Conservation (phyloP, 768 basidiomycete species). For the Boletus vinaceobasis region DNA sequence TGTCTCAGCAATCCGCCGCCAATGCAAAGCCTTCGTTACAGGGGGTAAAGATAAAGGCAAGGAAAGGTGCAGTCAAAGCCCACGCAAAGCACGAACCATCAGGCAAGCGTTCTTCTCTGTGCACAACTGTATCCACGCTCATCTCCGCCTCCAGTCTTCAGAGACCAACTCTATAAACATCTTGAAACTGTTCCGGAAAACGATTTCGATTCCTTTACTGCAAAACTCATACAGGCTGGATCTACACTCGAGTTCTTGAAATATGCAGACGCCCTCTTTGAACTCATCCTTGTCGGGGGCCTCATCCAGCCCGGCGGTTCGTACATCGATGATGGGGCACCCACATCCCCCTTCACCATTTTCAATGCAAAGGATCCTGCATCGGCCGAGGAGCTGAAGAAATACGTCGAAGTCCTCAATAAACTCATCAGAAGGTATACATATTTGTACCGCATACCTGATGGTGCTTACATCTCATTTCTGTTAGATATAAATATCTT, state of each 20-base stretch:
- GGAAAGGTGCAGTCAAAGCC: conserved; percentile 90
- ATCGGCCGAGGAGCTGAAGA: conserved; percentile 83
- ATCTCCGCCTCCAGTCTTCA: conserved; percentile 59
- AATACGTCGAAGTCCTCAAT: conserved; percentile 90
- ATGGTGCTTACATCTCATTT: background rate
- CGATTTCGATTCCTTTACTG: conserved; percentile 79
- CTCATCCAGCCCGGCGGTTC: conserved; percentile 94
- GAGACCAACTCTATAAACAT: conserved; percentile 90
- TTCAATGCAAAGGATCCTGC: conserved; percentile 77
- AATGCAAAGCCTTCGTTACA: conserved; percentile 85
- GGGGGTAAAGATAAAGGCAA: conserved; percentile 90
- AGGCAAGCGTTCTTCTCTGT: conserved; percentile 35
- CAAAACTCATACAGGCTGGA: conserved; percentile 89
- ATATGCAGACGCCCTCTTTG: conserved; percentile 96
- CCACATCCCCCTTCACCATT: conserved; percentile 84
- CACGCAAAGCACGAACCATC: conserved; percentile 91
- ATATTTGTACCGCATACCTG: conserved; percentile 14
- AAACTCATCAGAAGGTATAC: conserved; percentile 89
- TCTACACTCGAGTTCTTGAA: conserved; percentile 92
- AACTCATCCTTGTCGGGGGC: conserved; percentile 92
- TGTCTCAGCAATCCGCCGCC: conserved; percentile 86
- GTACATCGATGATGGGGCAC: conserved; percentile 84
- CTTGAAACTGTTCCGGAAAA: conserved; percentile 75
- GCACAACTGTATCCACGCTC: conserved; percentile 5
- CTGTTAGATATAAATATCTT: conserved; percentile 92